Evolutionary conservation across 345 rosid genomes (phyloP), one percentile per base, ranked within the genome.

Genomic region (Populus nigra): DNA sequence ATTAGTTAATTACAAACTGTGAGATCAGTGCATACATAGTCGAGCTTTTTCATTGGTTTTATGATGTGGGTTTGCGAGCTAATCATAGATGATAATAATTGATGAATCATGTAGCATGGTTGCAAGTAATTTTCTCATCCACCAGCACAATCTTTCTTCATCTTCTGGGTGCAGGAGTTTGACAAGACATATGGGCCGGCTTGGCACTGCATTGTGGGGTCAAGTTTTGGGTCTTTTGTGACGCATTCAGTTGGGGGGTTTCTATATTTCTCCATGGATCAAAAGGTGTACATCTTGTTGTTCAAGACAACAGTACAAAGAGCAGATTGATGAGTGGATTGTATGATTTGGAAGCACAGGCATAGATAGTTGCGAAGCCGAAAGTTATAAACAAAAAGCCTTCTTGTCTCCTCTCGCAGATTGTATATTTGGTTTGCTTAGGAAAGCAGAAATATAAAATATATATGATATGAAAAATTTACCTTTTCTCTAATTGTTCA

Each of bases 201-300:
- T 0, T 89, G 91, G 91, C 91, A 89, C 80, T 89, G 92, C 68
- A 87, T 89, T 23, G 92, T 89, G 65, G 92, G 92, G 81, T 83
- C 88, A 47, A 87, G 87, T 85, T 89, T 89, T 70, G 92, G 92
- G 62, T 89, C 92, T 5, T 89, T 89, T 71, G 90, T 89, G 73
- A 89, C 92, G 0, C 89, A 87, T 82, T 89, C 92, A 18, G 89
- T 87, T 38, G 88, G 92, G 49, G 92, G 92, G 9, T 89, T 89
- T 80, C 78, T 89, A 55, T 89, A 89, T 80, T 89, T 89, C 77
- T 86, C 92, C 31, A 79, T 89, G 84, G 90, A 89, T 75, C 90
- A 83, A 35, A 89, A 89, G 84, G 45, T 83, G 84, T 84, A 84
- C 71, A 75, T 89, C 76, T 84, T 89, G 78, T 77, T 89, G 88